phyloP scores from a whole-genome alignment of 805 yeast genomes.

The Yarrowia sp. region DNA sequence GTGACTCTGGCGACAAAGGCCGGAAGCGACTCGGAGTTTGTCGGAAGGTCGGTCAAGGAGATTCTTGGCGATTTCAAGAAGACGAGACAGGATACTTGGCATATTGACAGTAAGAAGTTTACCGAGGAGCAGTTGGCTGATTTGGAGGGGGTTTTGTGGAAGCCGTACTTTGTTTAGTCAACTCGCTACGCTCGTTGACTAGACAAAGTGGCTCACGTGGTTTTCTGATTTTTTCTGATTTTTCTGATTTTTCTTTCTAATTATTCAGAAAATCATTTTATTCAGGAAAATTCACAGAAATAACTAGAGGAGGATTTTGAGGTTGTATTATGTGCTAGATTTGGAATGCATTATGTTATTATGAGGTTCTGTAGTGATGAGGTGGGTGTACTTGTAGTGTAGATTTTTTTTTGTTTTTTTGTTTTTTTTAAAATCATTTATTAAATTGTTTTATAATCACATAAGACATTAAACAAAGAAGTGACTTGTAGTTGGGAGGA shows the following conservation, averaged over 20 bases:
- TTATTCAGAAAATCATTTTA: too few species aligned
- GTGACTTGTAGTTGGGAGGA: too few species aligned
- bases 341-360: conserved; percentile 4
- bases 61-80: conserved; percentile 84
- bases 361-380: not conserved
- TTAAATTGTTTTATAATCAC: too few species aligned
- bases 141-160: conserved; percentile 92
- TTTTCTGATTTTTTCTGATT: too few species aligned
- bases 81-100: conserved; percentile 96
- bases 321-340: conserved; percentile 1
- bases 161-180: conserved; percentile 81
- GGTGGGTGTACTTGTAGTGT: too few species aligned
- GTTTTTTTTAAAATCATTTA: too few species aligned
- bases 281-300: too few species aligned
- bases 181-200: too few species aligned
- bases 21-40: conserved; percentile 73
- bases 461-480: too few species aligned
- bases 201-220: too few species aligned
- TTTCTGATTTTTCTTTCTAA: too few species aligned
- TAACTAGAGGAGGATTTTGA: not conserved
- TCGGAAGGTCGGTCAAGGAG: conserved; percentile 84
- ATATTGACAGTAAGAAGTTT: conserved; percentile 78
- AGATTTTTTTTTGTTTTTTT: too few species aligned
- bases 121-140: conserved; percentile 83
- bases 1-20: conserved; percentile 74